Percentiles rank a stretch among this genome's conserved stretches.
These are phyloP conservation scores for Teratosphaeria pseudoeucalypti DNA, from an alignment of 2,329 filamentous ascomycete genomes.

Conservation along the genomic window DNA sequence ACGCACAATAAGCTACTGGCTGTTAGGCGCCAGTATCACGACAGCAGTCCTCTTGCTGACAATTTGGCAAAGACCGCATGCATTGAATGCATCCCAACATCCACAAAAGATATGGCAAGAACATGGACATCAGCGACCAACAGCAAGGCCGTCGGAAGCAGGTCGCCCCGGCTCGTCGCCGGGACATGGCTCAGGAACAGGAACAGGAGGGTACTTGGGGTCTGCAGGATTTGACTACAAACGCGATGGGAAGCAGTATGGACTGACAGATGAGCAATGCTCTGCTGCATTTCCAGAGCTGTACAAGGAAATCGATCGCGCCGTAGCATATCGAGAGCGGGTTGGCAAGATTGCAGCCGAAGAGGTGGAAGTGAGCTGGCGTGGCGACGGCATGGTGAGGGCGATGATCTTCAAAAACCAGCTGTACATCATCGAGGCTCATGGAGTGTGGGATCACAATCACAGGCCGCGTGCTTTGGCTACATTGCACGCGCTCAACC, in stretches of 20 bases:
- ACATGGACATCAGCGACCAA: not conserved
- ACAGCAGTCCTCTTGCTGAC: not conserved
- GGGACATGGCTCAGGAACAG: not conserved
- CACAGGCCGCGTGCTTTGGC: conserved; percentile 26
- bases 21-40: not conserved
- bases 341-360: conserved; percentile 19
- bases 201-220: not conserved
- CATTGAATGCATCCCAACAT: not conserved
- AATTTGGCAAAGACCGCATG: not conserved
- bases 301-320: conserved; percentile 23
- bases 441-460: conserved; percentile 15
- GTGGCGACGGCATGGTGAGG: conserved; percentile 23
- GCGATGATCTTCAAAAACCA: conserved; percentile 29
- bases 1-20: not conserved
- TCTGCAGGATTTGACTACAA: conserved; percentile 1
- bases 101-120: not conserved
- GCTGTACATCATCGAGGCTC: conserved; percentile 27
- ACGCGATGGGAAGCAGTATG: conserved; percentile 20
- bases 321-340: conserved; percentile 16
- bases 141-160: not conserved
- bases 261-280: conserved; percentile 22
- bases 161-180: not conserved
- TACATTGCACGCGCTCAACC: conserved; percentile 38
- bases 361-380: conserved; percentile 23
- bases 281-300: conserved; percentile 22